Evolutionary conservation across 495 filamentous ascomycete genomes (phyloP), one percentile per base, ranked within the genome.

Genomic region (Aspergillus haitiensis): DNA sequence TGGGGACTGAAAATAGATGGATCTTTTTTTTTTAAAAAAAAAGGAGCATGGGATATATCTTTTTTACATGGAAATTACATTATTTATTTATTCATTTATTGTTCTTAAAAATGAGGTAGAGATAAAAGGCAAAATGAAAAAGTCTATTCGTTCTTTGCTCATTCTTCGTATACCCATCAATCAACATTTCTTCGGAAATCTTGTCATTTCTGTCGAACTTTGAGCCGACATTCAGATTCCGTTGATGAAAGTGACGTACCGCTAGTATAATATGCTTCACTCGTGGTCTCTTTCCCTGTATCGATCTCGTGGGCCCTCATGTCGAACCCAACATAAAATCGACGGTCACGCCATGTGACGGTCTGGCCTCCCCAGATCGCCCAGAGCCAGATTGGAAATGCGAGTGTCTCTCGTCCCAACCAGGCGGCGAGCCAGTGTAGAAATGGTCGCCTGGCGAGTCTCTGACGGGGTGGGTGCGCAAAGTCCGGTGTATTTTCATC

Each of bases 301-400:
- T 72, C 67, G 52, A 83, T 77, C 58, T 82, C 80, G 40, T 78
- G 71, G 18, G 94, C 93, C 60, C 81, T 90, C 84, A 93, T 96
- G 73, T 97, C 90, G 39, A 78, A 69, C 5, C 89, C 83, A 11
- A 99, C 92, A 69, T 84, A 82, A 71, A 98, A 98, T 27, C 78
- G 81, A 63, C 84, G 84, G 0, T 92, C 92, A 36, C 94, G 80
- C 95, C 95, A 98, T 56, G 84, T 82, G 10, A 98, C 91, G 32
- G 85, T 92, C 35, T 85, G 84, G 5, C 90, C 95, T 54, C 92
- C 88, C 63, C 86, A 86, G 18, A 97, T 86, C 12, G 93, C 92
- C 84, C 86, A 88, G 4, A 76, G 50, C 94, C 94, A 98, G 51
- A 99, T 89, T 6, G 91, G 91, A 32, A 93, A 76, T 0, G 95